Conservation (phyloP, 371 early-diverging fungal species). For the Rhizomucor pusillus region DNA sequence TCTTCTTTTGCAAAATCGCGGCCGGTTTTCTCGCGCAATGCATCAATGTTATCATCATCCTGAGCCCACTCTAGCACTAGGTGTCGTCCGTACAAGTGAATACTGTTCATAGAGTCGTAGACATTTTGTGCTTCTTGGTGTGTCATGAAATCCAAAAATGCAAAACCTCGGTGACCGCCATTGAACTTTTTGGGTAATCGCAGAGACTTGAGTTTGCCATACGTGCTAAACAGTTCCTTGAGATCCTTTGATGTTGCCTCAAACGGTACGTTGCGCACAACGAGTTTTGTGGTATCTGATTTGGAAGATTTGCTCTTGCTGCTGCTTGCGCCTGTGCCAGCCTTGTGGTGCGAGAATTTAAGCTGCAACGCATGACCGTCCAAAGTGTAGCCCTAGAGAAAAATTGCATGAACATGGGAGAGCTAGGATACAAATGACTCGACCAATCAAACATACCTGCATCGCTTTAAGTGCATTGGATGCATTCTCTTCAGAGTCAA, state of each 20-base stretch:
- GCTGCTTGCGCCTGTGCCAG: constrained; percentile 61
- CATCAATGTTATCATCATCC: constrained; percentile 68
- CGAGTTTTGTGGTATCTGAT: constrained; percentile 75
- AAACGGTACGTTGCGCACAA: constrained; percentile 98
- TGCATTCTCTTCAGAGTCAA: constrained; percentile 74
- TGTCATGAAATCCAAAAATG: constrained; percentile 95
- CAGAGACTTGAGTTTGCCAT: constrained; percentile 92
- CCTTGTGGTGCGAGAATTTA: constrained; percentile 83
- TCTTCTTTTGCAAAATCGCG: constrained; percentile 64
- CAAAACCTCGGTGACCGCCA: constrained; percentile 97
- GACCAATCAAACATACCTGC: constrained; percentile 46
- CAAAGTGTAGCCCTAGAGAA: constrained; percentile 61
- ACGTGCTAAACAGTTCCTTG: constrained; percentile 86
- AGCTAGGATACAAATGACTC: not conserved
- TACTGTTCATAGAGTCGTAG: constrained; percentile 82
- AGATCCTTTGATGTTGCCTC: constrained; percentile 97
- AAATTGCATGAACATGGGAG: not conserved
- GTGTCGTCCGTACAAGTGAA: constrained; percentile 99
- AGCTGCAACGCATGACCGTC: constrained; percentile 87
- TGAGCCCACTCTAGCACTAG: constrained; percentile 97
- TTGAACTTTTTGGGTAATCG: constrained; percentile 95
- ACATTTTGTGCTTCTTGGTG: constrained; percentile 92
- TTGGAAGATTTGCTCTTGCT: constrained; percentile 20
- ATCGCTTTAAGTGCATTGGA: constrained; percentile 77
- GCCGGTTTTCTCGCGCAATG: constrained; percentile 67